phyloP scores from a whole-genome alignment of 2,329 filamentous ascomycete species.

The Coniochaeta sp. region DNA sequence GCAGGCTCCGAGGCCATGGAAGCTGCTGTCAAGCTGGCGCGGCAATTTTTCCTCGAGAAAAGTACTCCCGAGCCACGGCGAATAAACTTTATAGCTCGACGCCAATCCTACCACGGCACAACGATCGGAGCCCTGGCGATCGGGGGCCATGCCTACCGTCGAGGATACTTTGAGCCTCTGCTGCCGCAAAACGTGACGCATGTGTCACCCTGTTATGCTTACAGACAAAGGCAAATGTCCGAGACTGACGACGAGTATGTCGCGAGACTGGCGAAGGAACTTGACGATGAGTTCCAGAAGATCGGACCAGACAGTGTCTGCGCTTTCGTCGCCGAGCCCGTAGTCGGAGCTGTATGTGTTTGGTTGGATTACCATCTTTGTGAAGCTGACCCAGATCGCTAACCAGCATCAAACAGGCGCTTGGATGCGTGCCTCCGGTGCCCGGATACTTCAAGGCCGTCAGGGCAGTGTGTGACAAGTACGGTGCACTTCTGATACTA shows the following conservation, averaged over 20 bases:
- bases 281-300: slow-evolving; percentile 59
- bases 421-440: slow-evolving; percentile 43
- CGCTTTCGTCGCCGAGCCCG: slow-evolving; percentile 66
- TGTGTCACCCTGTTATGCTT: slow-evolving; percentile 62
- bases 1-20: slow-evolving; percentile 58
- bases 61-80: slow-evolving; percentile 45
- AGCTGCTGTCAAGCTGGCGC: slow-evolving; percentile 55
- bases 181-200: slow-evolving; percentile 48
- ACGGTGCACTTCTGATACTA: slow-evolving; percentile 48
- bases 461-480: slow-evolving; percentile 43
- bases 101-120: slow-evolving; percentile 64
- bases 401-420: slow-evolving; percentile 23
- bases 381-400: background rate
- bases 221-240: slow-evolving; percentile 41
- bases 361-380: background rate
- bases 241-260: slow-evolving; percentile 57
- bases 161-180: slow-evolving; percentile 55
- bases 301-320: slow-evolving; percentile 60
- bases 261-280: slow-evolving; percentile 49
- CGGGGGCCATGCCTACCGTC: slow-evolving; percentile 54
- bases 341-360: slow-evolving; percentile 59
- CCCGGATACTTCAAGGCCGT: slow-evolving; percentile 48
- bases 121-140: slow-evolving; percentile 61
- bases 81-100: slow-evolving; percentile 58
- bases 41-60: slow-evolving; percentile 57